Evolutionary conservation across 495 filamentous ascomycete species (phyloP).

Genomic region (Xylaria castorea): DNA sequence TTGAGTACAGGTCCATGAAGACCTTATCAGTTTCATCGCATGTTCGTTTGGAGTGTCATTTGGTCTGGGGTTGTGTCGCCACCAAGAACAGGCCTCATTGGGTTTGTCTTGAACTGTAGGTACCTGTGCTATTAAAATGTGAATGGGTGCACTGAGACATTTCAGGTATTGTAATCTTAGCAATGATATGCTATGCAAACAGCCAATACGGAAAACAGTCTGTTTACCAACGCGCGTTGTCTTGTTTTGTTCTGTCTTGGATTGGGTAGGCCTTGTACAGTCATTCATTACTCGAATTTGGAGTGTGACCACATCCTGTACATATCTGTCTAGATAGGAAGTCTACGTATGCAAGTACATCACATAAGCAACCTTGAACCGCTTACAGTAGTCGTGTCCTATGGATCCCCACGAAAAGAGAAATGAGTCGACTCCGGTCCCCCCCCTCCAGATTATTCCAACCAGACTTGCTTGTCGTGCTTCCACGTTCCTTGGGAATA

Average conservation of each 20-base stretch:
- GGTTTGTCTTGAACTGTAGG: not conserved
- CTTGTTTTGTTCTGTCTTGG: not conserved
- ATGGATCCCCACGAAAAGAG: not conserved
- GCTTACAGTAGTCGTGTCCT: not conserved
- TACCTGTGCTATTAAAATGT: not conserved
- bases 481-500: not conserved
- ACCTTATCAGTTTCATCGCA: not conserved
- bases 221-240: not conserved
- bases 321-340: not conserved
- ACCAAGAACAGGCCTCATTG: not conserved
- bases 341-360: constrained; percentile 4
- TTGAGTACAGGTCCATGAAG: not conserved
- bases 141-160: constrained; percentile 7
- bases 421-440: not conserved
- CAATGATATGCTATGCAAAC: not conserved
- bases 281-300: not conserved
- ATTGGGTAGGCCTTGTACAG: not conserved
- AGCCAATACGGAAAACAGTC: not conserved
- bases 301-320: not conserved
- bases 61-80: not conserved
- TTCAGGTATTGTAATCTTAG: not conserved
- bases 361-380: not conserved
- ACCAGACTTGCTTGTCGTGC: not conserved
- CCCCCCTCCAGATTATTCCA: not conserved
- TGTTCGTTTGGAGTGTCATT: constrained; percentile 5